Evolutionary conservation across 345 rosid genomes (phyloP).

Genomic region (Brassica juncea): DNA sequence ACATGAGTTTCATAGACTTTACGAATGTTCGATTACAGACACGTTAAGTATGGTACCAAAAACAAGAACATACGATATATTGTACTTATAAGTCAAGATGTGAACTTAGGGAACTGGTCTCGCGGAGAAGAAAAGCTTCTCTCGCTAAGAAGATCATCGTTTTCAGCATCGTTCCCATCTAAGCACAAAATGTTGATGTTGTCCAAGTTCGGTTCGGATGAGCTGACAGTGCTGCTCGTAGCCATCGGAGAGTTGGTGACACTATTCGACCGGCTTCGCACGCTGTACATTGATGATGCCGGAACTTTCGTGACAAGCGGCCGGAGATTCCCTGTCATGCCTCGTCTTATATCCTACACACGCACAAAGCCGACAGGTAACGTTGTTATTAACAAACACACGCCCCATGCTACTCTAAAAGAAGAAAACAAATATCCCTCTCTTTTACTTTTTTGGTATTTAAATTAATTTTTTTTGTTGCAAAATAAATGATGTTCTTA

Average conservation of each 20-base stretch:
- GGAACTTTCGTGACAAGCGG: conserved; percentile 72
- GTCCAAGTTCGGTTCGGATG: conserved; percentile 72
- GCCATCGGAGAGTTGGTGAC: conserved; percentile 73
- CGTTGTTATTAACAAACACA: not conserved
- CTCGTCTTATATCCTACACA: conserved; percentile 77
- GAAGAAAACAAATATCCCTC: not conserved
- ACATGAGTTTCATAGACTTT: conserved; percentile 9
- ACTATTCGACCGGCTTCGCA: conserved; percentile 59
- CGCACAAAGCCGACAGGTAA: not conserved
- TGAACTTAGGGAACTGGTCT: conserved; percentile 42
- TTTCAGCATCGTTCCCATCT: conserved; percentile 60
- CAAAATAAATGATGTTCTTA: too few relatives aligned
- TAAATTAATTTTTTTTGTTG: too few relatives aligned
- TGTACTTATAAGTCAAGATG: conserved; percentile 24
- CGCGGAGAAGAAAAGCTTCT: conserved; percentile 51
- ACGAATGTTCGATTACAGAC: conserved; percentile 14
- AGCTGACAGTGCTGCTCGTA: conserved; percentile 73
- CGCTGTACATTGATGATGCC: conserved; percentile 77
- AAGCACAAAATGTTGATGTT: conserved; percentile 50
- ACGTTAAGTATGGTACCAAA: conserved; percentile 15
- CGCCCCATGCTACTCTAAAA: not conserved
- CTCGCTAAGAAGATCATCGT: conserved; percentile 54
- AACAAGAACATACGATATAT: not conserved
- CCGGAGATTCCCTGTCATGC: conserved; percentile 62
- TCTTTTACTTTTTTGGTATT: too few relatives aligned